Percentiles rank a stretch among this genome's conserved stretches.
These are phyloP conservation scores for Penicillium concentricum DNA, from an alignment of 2,329 filamentous ascomycete species.

Conservation along the genomic window DNA sequence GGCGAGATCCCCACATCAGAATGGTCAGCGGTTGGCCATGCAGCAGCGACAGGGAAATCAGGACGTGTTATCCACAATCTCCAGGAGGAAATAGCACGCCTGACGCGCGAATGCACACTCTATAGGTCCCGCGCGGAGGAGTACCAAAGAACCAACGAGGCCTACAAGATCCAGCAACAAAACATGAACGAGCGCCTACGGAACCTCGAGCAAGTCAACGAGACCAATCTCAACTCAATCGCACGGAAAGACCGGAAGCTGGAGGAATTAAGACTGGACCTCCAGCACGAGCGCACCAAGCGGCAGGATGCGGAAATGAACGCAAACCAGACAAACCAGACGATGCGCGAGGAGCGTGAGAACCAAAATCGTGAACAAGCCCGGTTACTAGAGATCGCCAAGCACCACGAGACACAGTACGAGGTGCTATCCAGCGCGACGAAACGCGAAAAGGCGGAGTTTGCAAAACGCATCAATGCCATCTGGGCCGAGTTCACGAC, in stretches of 20 bases:
- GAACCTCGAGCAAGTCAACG: conserved; percentile 48
- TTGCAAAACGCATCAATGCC: conserved; percentile 39
- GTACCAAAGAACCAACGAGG: conserved; percentile 48
- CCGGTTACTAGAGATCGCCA: conserved; percentile 41
- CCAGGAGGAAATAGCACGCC: conserved; percentile 51
- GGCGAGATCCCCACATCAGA: conserved; percentile 33
- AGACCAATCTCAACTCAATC: conserved; percentile 48
- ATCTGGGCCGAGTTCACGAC: conserved; percentile 36
- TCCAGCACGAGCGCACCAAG: conserved; percentile 44
- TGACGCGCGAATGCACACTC: conserved; percentile 48
- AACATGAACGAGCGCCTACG: conserved; percentile 48
- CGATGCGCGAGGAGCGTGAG: conserved; percentile 42
- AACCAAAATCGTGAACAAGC: conserved; percentile 41
- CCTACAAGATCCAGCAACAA: conserved; percentile 44
- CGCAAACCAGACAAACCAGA: conserved; percentile 36
- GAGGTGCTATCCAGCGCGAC: conserved; percentile 43
- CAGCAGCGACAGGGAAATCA: conserved; percentile 51
- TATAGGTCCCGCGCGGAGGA: conserved; percentile 48
- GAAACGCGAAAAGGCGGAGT: conserved; percentile 43
- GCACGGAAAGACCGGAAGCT: conserved; percentile 50
- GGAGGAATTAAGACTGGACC: conserved; percentile 44
- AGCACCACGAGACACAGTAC: conserved; percentile 42
- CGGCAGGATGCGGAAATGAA: conserved; percentile 43
- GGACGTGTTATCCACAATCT: conserved; percentile 52
- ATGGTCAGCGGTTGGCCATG: conserved; percentile 53